phyloP scores from a whole-genome alignment of 768 basidiomycete genomes.

The Kwoniella dejecticola region DNA sequence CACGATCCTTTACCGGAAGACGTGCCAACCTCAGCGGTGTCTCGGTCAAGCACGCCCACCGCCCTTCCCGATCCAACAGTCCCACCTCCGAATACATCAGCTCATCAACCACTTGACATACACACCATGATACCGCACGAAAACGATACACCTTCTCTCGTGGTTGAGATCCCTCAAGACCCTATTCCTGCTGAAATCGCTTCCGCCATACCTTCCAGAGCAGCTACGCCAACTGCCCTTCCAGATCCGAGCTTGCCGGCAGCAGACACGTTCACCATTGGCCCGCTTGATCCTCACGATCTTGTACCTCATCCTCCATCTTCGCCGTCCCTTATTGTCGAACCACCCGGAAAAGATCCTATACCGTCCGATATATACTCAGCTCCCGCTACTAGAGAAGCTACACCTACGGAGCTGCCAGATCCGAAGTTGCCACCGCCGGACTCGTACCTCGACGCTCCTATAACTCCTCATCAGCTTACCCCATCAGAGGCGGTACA shows the following conservation, averaged over 20 bases:
- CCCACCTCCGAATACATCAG: constrained; percentile 31
- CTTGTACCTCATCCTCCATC: constrained; percentile 3
- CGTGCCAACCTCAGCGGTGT: constrained; percentile 4
- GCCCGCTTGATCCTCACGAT: constrained; percentile 14
- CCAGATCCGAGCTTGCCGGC: constrained; percentile 25
- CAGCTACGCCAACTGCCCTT: constrained; percentile 26
- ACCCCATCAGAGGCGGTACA: constrained; percentile 1
- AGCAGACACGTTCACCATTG: constrained; percentile 5
- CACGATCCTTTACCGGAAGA: constrained; percentile 12
- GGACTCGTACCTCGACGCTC: constrained; percentile 7
- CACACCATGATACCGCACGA: constrained; percentile 16
- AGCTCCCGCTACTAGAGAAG: neutral
- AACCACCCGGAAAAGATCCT: constrained; percentile 22
- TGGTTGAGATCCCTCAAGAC: constrained; percentile 20
- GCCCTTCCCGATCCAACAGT: constrained; percentile 34
- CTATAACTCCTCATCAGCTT: constrained; percentile 22
- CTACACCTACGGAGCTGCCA: constrained; percentile 14
- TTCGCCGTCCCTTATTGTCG: constrained; percentile 30
- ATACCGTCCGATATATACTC: constrained; percentile 1
- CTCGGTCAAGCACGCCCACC: constrained; percentile 17
- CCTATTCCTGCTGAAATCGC: constrained; percentile 1
- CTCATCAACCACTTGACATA: constrained; percentile 9
- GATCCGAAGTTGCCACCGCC: constrained; percentile 17
- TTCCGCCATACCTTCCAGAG: constrained; percentile 9
- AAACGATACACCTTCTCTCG: constrained; percentile 13